These are phyloP conservation scores for Dryas drummondii DNA, from an alignment of 306 rosid genomes.

Conservation along the genomic window DNA sequence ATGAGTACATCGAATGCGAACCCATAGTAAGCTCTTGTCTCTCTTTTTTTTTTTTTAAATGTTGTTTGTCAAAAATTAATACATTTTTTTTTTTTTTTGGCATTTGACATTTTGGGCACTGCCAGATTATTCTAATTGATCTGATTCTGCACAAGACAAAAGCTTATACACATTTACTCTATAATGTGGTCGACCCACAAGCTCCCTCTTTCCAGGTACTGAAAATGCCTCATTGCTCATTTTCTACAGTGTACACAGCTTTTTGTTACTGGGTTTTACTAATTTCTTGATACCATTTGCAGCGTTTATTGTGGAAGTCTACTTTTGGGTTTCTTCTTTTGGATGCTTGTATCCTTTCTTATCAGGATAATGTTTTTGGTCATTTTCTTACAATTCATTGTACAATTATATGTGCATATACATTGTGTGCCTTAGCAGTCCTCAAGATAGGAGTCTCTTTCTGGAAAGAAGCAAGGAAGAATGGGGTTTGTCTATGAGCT, in stretches of 20 bases:
- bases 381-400: constrained; percentile 14
- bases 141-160: constrained; percentile 79
- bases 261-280: constrained; percentile 11
- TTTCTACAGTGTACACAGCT: not conserved
- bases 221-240: not conserved
- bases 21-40: constrained; percentile 49
- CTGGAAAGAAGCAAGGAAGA: constrained; percentile 51
- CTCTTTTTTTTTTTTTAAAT: not conserved
- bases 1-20: constrained; percentile 86
- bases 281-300: constrained; percentile 31
- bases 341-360: constrained; percentile 73
- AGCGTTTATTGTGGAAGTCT: constrained; percentile 70
- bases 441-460: constrained; percentile 56
- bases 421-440: constrained; percentile 45
- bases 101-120: not conserved
- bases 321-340: constrained; percentile 66
- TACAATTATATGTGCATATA: not conserved
- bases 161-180: constrained; percentile 80
- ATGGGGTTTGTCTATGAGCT: constrained; percentile 40
- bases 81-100: not conserved
- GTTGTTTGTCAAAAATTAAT: not conserved
- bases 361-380: not conserved
- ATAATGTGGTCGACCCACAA: constrained; percentile 58
- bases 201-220: constrained; percentile 51
- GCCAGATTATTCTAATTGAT: constrained; percentile 73